These are phyloP conservation scores for Arthrobotrys sphaeroides DNA, from an alignment of 2,329 filamentous ascomycete genomes.

Conservation along the genomic window DNA sequence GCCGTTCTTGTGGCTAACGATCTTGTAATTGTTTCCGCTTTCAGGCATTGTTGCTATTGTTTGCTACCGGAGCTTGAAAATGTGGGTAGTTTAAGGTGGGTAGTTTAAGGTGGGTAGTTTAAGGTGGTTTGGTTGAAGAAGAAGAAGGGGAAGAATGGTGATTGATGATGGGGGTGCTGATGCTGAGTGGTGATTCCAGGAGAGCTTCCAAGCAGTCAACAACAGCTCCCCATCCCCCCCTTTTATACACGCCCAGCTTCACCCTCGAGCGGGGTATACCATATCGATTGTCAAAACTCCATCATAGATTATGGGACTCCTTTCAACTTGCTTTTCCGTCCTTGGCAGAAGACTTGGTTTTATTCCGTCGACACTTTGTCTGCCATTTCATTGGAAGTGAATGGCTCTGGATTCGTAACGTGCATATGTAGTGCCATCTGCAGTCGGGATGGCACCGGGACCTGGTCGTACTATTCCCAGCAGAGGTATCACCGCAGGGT, in stretches of 20 bases:
- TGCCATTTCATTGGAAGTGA: background rate
- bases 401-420: background rate
- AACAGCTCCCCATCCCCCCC: background rate
- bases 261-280: slow-evolving; percentile 15
- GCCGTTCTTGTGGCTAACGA: slow-evolving; percentile 2
- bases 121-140: background rate
- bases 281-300: background rate
- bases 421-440: slow-evolving; percentile 15
- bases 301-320: background rate
- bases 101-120: background rate
- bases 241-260: slow-evolving; percentile 19
- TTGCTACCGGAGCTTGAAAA: slow-evolving; percentile 8
- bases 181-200: background rate
- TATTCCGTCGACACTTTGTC: background rate
- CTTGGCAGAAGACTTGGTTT: slow-evolving; percentile 11
- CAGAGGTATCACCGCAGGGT: background rate
- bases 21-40: slow-evolving; percentile 24
- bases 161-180: background rate
- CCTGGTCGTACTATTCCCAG: slow-evolving; percentile 5
- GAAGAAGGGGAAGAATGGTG: background rate
- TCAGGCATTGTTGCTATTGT: background rate
- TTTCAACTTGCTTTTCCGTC: slow-evolving; percentile 1
- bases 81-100: background rate
- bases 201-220: background rate
- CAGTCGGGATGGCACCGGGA: background rate